Evolutionary conservation across 768 basidiomycete species (phyloP).

Genomic region (Rhodosporidiobolus sp.): DNA sequence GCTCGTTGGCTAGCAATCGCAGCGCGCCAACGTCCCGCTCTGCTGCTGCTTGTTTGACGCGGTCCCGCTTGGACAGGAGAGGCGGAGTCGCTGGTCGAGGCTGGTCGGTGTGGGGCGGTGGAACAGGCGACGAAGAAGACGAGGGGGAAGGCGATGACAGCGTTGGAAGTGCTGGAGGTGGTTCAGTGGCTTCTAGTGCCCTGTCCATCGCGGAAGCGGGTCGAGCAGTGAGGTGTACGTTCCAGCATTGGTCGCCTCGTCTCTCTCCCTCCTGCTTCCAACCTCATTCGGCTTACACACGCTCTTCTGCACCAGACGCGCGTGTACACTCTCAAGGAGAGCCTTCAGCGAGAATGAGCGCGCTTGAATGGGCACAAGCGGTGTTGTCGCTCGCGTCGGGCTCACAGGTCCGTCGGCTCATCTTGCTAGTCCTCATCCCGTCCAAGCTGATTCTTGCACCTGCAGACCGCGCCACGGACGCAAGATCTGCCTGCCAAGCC

Average conservation of each 20-base stretch:
- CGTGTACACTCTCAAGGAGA: background rate
- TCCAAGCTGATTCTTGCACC: background rate
- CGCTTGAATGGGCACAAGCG: conserved; percentile 5
- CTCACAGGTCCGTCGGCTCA: background rate
- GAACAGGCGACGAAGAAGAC: background rate
- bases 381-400: background rate
- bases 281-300: background rate
- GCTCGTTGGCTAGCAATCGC: conserved; percentile 43
- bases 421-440: background rate
- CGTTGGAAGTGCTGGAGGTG: background rate
- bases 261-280: too few relatives aligned
- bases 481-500: background rate
- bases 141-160: background rate
- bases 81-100: background rate
- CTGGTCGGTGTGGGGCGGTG: background rate
- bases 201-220: background rate
- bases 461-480: background rate
- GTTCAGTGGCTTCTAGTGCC: too few relatives aligned
- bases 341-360: background rate
- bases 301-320: background rate
- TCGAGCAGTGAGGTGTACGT: too few relatives aligned
- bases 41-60: conserved; percentile 44
- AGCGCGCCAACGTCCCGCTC: conserved; percentile 42
- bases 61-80: background rate
- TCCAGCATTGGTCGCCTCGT: too few relatives aligned